Base-by-base conservation (phyloP, 768 basidiomycete species). In the Calocybe indica region DNA sequence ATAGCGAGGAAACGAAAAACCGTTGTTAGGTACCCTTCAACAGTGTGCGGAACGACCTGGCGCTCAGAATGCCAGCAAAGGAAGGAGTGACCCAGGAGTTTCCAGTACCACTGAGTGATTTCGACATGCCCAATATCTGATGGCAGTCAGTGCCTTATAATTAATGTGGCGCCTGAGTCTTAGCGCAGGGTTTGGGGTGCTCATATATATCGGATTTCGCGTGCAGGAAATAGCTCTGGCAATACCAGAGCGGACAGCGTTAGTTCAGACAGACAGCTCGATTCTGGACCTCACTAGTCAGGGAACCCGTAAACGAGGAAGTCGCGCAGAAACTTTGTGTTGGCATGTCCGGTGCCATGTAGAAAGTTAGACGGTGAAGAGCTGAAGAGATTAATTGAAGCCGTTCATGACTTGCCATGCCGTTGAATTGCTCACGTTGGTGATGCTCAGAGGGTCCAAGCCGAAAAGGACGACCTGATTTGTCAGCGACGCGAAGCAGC, bases 61-160 rank as follows among this genome's bases (percentile, higher is more conserved):
- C 52, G 55, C 30, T 54, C 52, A 6, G 63, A 58, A 50, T 65
- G 67, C 65, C 65, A 67, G 35, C 55, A 59, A 14, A 53, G 45
- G 42, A 66, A 63, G n/a, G 59, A 63, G 46, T 60, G 62, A 36
- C 62, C 65, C 61, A 67, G 9, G 43, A 53, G 43, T 60, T 65
- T 13, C 55, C 56, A 36, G 51, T 22, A 22, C 22, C 22, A 22
- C 22, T 47, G 5, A 64, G 63, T 5, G 53, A 58, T 7, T 43
- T 49, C 14, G 65, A 51, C 11, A 61, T 69, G 13, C 63, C 63
- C 7, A 66, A 52, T 43, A 65, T 44, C 46, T 64, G 66, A 46
- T 64, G 66, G n/a, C n/a, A n/a, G n/a, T n/a, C n/a, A 22, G 22
- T 22, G 22, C 22, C 22, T 22, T 22, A 22, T 22, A 22, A 22